Base-by-base conservation (phyloP, 352 stramenopile species). In the Pythium grandisporangium region DNA sequence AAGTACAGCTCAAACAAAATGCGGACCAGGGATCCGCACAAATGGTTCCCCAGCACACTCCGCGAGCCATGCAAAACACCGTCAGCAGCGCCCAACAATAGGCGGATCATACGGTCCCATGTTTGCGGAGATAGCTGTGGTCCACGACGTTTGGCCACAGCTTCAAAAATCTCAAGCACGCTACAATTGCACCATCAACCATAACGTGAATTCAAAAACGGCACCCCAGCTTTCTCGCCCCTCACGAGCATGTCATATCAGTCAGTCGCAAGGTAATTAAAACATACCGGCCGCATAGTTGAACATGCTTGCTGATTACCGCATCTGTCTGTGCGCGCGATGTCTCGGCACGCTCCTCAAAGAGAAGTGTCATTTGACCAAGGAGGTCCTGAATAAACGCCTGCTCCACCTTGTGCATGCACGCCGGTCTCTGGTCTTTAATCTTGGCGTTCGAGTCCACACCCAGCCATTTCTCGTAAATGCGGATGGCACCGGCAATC, bases 341-440 rank as follows among this genome's bases (percentile, higher is more conserved):
- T 3, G 47, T 48, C 16, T 70, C 61, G 7, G 66, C 19, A 8
- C 78, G 66, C 37, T 93, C 80, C 51, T 93, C 80, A 56, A 93
- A 91, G 21, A 93, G 63, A 44, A 93, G 49, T 42, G 80, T 91
- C 77, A 93, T 91, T 37, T 93, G 80, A 12, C 77, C 80, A 34
- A 93, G 58, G 51, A 93, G 63, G 45, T 93, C 80, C 42, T 89
- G 77, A 27, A 93, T 89, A 38, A 93, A 93, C 7, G 66, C 57
- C 57, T 93, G 80, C 46, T 91, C 80, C 29, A 83, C 64, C 46
- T 81, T 84, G 24, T 83, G 69, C 77, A 93, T 91, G 42, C 79
- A 88, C 22, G 53, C 53, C 0, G 77, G 77, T 14, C 73, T 58
- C 20, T 62, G 49, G 48, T 91, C 72, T 30, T 75, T 68, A 1